Evolutionary conservation across 2,329 filamentous ascomycete genomes (phyloP).

Genomic region (Xylaria polymorpha): DNA sequence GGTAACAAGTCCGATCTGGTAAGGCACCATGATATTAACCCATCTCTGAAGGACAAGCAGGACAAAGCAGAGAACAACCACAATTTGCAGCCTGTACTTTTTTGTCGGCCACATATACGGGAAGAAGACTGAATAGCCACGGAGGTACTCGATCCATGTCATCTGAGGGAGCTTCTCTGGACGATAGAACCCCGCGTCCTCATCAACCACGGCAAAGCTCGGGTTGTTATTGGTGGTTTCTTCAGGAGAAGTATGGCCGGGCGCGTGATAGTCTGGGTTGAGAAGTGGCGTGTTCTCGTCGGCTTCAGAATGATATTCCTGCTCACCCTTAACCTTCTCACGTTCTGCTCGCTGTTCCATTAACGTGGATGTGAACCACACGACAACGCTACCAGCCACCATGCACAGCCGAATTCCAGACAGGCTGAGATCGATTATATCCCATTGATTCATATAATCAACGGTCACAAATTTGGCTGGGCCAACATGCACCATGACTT

Average conservation of each 20-base stretch:
- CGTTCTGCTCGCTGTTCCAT: slow-evolving; percentile 57
- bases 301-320: slow-evolving; percentile 54
- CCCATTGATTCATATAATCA: slow-evolving; percentile 60
- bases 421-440: slow-evolving; percentile 72
- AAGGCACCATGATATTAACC: slow-evolving; percentile 87
- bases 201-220: slow-evolving; percentile 58
- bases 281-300: slow-evolving; percentile 75
- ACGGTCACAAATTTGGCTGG: slow-evolving; percentile 55
- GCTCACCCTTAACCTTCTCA: slow-evolving; percentile 55
- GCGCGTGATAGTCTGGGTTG: slow-evolving; percentile 45
- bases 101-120: slow-evolving; percentile 97
- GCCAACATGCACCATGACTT: slow-evolving; percentile 65
- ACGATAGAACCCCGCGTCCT: slow-evolving; percentile 85
- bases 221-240: slow-evolving; percentile 22
- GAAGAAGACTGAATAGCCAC: slow-evolving; percentile 92
- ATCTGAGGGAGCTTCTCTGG: slow-evolving; percentile 86
- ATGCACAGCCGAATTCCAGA: slow-evolving; percentile 76
- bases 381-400: slow-evolving; percentile 71
- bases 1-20: slow-evolving; percentile 84
- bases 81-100: slow-evolving; percentile 75
- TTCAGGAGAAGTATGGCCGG: slow-evolving; percentile 52
- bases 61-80: slow-evolving; percentile 84
- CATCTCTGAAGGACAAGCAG: slow-evolving; percentile 83
- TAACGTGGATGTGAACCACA: slow-evolving; percentile 64
- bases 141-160: slow-evolving; percentile 96